These are phyloP conservation scores for Penicillium janthinellum DNA, from an alignment of 2,329 filamentous ascomycete species.

Conservation along the genomic window DNA sequence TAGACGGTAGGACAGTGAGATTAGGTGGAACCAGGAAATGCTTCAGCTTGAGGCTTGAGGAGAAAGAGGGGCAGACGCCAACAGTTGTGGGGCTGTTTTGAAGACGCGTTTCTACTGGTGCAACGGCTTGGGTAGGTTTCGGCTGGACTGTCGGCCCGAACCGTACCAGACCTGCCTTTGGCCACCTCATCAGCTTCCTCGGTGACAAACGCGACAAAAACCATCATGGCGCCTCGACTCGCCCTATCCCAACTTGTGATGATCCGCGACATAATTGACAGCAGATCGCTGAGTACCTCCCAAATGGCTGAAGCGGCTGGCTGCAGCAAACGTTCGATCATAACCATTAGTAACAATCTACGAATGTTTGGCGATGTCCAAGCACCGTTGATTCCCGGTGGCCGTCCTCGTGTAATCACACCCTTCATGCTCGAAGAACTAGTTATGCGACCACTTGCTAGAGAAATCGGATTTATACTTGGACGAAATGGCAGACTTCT, in stretches of 20 bases:
- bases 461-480: conserved; percentile 1
- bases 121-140: no score
- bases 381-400: conserved; percentile 23
- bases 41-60: no score
- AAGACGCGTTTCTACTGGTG: no score
- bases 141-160: no score
- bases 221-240: conserved; percentile 14
- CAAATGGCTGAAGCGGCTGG: conserved; percentile 19
- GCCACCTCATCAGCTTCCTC: no score
- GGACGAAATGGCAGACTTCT: not conserved
- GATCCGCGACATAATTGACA: conserved; percentile 19
- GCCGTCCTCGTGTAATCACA: conserved; percentile 14
- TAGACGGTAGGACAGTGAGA: no score
- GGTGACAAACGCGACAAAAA: no score
- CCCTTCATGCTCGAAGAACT: not conserved
- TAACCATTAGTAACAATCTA: conserved; percentile 16
- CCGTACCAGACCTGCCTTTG: no score
- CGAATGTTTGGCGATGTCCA: conserved; percentile 15
- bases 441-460: not conserved
- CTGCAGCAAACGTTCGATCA: conserved; percentile 19
- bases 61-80: no score
- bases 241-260: conserved; percentile 16
- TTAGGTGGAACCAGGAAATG: no score
- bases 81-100: no score
- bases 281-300: conserved; percentile 18